A percentile compares a stretch with the other conserved stretches of the same genome.
phyloP scores from a whole-genome alignment of 176 grass and related monocot genomes.

The Thinopyrum elongatum region DNA sequence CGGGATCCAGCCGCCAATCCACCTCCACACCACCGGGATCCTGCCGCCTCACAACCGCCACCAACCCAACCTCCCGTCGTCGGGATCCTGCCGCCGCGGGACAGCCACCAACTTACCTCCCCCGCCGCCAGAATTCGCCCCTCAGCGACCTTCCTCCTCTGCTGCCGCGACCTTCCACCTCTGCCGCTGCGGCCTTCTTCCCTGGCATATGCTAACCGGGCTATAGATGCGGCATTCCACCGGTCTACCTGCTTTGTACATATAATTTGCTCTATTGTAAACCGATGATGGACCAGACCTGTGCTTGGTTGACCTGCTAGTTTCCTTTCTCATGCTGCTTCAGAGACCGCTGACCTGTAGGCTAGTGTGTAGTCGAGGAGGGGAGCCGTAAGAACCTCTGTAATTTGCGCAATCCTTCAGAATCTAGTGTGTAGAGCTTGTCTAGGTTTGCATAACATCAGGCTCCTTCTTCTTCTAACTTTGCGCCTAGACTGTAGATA shows the following conservation, averaged over 20 bases:
- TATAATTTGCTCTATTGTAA: slow-evolving; percentile 33
- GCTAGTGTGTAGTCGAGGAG: background rate
- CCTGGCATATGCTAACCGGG: too few species aligned
- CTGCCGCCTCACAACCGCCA: too few species aligned
- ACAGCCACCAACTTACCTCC: too few species aligned
- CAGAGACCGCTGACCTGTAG: slow-evolving; percentile 31
- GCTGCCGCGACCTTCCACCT: too few species aligned
- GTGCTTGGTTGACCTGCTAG: slow-evolving; percentile 17
- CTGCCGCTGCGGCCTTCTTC: too few species aligned
- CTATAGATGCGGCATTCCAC: background rate
- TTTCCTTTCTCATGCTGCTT: background rate
- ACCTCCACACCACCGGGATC: too few species aligned
- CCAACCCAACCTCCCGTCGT: too few species aligned
- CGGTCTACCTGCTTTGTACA: slow-evolving; percentile 18
- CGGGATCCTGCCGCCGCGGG: too few species aligned
- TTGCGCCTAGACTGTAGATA: background rate
- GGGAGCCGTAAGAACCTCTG: slow-evolving; percentile 6
- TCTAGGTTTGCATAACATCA: slow-evolving; percentile 18
- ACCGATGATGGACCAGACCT: slow-evolving; percentile 7
- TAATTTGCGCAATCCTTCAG: background rate
- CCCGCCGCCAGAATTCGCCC: too few species aligned
- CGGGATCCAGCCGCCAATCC: too few species aligned
- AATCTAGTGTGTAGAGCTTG: slow-evolving; percentile 24
- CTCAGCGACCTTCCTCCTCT: too few species aligned
- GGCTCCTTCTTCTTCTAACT: background rate